Base-by-base conservation (phyloP, 2,329 filamentous ascomycete species). In the Sclerotinia spermophila region DNA sequence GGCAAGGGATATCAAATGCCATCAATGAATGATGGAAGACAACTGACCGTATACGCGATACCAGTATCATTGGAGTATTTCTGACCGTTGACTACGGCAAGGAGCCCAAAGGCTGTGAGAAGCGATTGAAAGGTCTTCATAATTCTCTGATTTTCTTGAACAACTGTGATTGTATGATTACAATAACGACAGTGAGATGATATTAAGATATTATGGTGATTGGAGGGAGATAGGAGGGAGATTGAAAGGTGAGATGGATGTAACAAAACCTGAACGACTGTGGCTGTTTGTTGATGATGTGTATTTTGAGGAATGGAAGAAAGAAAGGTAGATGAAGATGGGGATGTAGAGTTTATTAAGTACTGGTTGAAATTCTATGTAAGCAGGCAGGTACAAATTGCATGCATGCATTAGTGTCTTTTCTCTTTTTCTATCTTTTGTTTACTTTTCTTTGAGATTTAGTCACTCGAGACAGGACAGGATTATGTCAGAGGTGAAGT, bases 101-200 rank as follows among this genome's bases (percentile, higher is more conserved):
- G 69, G 51, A 68, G 71, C 62, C 51, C 69, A 13, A 67, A 68
- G 60, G 64, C 71, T 30, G 59, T 45, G 62, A 66, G 11, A 38
- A 70, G 38, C 33, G 70, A 56, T 60, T 69, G 66, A 30, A 69
- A 64, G 24, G 70, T 40, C 70, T 71, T 71, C 70, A 71, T 71
- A 13, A 13, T 38, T 65, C 65, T 55, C 40, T 69, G n/a, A 3
- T 55, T 64, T 65, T 53, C 3, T 40, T 19, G 33, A 56, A 65
- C 33, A 40, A 60, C 61, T 59, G 66, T 51, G 40, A 59, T 38
- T 68, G 51, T 59, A 40, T 59, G 27, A 19, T 42, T 15, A 51
- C 38, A 48, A 42, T 42, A 65, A 64, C 51, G 51, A 69, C 58
- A 44, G 70, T 69, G 66, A 27, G 56, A 35, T 17, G 53, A 5